These are phyloP conservation scores for Amphicarpaea edgeworthii DNA, from an alignment of 306 rosid genomes.

Conservation along the genomic window DNA sequence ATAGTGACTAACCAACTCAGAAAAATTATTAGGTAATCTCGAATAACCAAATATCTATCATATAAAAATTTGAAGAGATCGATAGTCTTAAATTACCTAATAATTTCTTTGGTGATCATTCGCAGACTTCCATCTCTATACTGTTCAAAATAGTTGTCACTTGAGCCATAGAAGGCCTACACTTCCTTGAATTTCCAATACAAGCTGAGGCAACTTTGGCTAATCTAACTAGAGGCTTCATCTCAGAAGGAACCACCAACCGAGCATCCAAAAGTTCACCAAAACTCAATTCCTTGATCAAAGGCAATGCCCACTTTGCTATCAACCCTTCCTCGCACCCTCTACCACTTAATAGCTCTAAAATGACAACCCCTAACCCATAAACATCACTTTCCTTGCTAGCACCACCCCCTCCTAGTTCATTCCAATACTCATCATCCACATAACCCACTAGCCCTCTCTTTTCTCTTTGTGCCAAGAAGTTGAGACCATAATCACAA, in stretches of 20 bases:
- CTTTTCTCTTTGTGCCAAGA: conserved; percentile 63
- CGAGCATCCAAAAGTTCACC: conserved; percentile 65
- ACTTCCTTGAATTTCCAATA: conserved; percentile 70
- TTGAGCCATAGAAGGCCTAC: conserved; percentile 75
- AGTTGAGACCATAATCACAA: conserved; percentile 75
- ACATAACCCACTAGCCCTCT: conserved; percentile 66
- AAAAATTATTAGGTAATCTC: too few relatives aligned
- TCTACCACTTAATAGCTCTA: conserved; percentile 75
- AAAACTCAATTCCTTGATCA: conserved; percentile 63
- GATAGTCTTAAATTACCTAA: too few relatives aligned
- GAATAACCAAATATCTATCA: too few relatives aligned
- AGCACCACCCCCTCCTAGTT: conserved; percentile 41
- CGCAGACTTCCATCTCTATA: conserved; percentile 55
- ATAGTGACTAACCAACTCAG: not conserved
- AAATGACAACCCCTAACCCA: conserved; percentile 75
- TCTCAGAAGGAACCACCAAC: conserved; percentile 51
- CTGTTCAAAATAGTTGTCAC: conserved; percentile 65
- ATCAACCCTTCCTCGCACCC: conserved; percentile 39
- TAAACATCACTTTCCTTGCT: conserved; percentile 79
- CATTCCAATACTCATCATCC: conserved; percentile 76
- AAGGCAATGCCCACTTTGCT: conserved; percentile 70
- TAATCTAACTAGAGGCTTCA: conserved; percentile 58
- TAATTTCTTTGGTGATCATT: not conserved
- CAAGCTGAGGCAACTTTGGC: conserved; percentile 83
- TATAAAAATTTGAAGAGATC: too few relatives aligned